phyloP scores from a whole-genome alignment of 2,329 filamentous ascomycete species.

The Emericellopsis atlantica region DNA sequence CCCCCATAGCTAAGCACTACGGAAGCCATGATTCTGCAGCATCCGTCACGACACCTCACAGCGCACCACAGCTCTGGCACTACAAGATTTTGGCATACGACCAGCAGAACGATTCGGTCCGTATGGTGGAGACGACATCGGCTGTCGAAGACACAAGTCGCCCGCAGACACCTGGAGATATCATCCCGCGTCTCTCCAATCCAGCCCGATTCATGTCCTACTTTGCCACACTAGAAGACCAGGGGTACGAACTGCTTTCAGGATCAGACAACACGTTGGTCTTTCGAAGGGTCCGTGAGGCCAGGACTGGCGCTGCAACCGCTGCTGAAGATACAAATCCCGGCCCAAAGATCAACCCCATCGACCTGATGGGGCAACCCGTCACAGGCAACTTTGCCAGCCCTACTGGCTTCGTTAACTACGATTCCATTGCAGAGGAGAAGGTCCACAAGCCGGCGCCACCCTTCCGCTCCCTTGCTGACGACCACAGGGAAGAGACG shows the following conservation, averaged over 20 bases:
- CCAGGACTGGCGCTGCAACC: constrained; percentile 2
- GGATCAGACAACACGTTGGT: constrained; percentile 51
- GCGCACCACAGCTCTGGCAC: too few relatives aligned
- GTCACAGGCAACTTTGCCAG: constrained; percentile 47
- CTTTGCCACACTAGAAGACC: constrained; percentile 41
- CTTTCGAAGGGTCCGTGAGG: constrained; percentile 43
- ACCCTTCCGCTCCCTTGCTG: constrained; percentile 26
- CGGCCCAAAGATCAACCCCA: constrained; percentile 36
- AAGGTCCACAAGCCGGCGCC: constrained; percentile 15
- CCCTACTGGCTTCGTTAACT: constrained; percentile 54
- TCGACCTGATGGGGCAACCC: constrained; percentile 38
- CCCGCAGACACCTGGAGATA: constrained; percentile 44
- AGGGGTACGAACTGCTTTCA: constrained; percentile 56
- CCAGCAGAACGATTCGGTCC: constrained; percentile 41
- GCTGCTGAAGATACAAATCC: neutral
- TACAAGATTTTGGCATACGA: constrained; percentile 61
- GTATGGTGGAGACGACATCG: constrained; percentile 47
- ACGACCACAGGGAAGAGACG: constrained; percentile 31
- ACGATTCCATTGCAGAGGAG: constrained; percentile 28
- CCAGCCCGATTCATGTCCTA: constrained; percentile 54
- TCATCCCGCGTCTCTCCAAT: constrained; percentile 46
- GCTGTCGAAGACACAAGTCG: constrained; percentile 32
- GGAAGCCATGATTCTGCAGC: constrained; percentile 1
- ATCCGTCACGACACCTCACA: neutral
- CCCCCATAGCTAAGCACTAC: constrained; percentile 22